Conservation (phyloP, 2,329 filamentous ascomycete genomes). For the Sarocladium brachiariae region DNA sequence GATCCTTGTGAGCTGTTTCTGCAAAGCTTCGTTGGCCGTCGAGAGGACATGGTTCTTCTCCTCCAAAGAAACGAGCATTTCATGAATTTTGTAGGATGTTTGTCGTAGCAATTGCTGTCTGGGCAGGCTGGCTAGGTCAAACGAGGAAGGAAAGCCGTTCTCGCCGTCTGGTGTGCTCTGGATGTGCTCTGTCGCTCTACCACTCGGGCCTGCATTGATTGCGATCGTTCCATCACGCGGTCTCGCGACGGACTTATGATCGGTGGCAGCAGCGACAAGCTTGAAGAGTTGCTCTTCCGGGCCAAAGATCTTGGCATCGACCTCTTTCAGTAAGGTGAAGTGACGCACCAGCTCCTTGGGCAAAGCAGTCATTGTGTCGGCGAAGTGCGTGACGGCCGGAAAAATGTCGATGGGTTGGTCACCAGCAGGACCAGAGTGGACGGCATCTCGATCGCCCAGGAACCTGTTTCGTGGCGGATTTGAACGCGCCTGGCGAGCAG, state of each 20-base stretch:
- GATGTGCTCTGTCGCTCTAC: conserved; percentile 25
- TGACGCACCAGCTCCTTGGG: conserved; percentile 94
- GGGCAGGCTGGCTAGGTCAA: conserved; percentile 52
- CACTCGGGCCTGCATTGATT: conserved; percentile 26
- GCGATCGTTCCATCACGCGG: conserved; percentile 25
- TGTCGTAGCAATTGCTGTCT: conserved; percentile 71
- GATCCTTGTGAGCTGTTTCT: conserved; percentile 76
- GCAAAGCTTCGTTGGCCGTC: conserved; percentile 83
- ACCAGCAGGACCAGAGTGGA: conserved; percentile 27
- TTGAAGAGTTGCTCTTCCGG: conserved; percentile 77
- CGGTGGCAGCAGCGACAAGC: conserved; percentile 60
- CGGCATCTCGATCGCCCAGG: conserved; percentile 7
- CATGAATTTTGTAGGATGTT: conserved; percentile 69
- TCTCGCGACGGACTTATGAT: conserved; percentile 39
- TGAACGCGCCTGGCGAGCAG: conserved; percentile 57
- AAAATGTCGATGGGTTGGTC: conserved; percentile 61
- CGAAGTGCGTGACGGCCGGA: conserved; percentile 67
- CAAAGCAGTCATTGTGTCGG: conserved; percentile 84
- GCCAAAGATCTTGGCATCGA: conserved; percentile 91
- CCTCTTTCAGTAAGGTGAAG: conserved; percentile 92
- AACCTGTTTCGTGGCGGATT: conserved; percentile 53
- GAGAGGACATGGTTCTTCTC: conserved; percentile 97
- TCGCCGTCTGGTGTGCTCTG: conserved; percentile 35
- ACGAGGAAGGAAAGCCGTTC: conserved; percentile 35
- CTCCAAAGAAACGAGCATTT: conserved; percentile 84